Evolutionary conservation across 192 early-diverging fungal genomes (phyloP).

Genomic region (Phlyctochytrium bullatum): DNA sequence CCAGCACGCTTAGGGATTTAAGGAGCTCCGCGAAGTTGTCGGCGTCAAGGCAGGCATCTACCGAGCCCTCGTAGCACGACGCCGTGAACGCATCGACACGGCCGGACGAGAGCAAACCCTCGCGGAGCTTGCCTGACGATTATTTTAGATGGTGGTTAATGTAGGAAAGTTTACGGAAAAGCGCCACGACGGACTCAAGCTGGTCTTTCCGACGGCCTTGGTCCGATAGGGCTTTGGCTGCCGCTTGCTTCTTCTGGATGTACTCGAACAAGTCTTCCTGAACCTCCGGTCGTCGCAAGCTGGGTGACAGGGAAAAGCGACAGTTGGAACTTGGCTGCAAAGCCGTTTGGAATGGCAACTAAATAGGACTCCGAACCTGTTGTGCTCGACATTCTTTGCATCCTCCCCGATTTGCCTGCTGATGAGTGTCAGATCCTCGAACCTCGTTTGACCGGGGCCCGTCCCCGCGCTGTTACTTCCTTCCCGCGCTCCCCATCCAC

Average conservation of each 20-base stretch:
- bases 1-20: slow-evolving; percentile 30
- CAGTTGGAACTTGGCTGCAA: too few relatives aligned
- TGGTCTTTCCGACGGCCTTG: not conserved
- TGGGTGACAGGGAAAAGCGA: not conserved
- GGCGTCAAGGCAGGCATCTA: slow-evolving; percentile 23
- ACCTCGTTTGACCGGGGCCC: too few relatives aligned
- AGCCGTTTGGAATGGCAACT: too few relatives aligned
- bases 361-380: too few relatives aligned
- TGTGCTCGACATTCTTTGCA: too few relatives aligned
- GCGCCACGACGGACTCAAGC: not conserved
- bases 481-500: too few relatives aligned
- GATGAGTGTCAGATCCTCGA: not conserved
- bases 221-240: not conserved
- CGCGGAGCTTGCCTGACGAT: slow-evolving; percentile 35
- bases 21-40: slow-evolving; percentile 39
- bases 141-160: too few relatives aligned
- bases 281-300: not conserved
- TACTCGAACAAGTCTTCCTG: not conserved
- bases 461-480: too few relatives aligned
- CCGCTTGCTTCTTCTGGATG: not conserved
- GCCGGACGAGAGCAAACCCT: slow-evolving; percentile 26
- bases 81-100: slow-evolving; percentile 26
- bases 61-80: slow-evolving; percentile 31
- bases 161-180: not conserved
- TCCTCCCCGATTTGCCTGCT: too few relatives aligned